Evolutionary conservation across 2,329 filamentous ascomycete species (phyloP).

Genomic region (Lasiodiplodia hormozganensis): DNA sequence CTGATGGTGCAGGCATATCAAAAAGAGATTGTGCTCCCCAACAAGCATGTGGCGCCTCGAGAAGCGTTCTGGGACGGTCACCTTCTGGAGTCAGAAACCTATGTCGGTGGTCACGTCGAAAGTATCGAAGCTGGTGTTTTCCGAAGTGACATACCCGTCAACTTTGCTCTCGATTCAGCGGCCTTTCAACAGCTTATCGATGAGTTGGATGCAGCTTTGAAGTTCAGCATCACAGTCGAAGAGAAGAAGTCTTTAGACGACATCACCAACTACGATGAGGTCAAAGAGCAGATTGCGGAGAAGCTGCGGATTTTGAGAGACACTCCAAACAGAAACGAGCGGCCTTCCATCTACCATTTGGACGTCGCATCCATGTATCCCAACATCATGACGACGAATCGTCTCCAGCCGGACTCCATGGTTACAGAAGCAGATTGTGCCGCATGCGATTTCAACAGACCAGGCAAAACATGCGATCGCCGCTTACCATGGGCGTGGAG

Average conservation of each 20-base stretch:
- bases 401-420: constrained; percentile 98
- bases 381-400: constrained; percentile 99
- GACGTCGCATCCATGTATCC: constrained; percentile 99
- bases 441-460: constrained; percentile 96
- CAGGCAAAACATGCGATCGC: constrained; percentile 95
- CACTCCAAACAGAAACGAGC: constrained; percentile 83
- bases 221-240: constrained; percentile 72
- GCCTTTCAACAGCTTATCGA: constrained; percentile 88
- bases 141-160: constrained; percentile 90
- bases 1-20: constrained; percentile 98
- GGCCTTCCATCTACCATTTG: constrained; percentile 94
- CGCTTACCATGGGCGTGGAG: constrained; percentile 97
- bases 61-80: constrained; percentile 98
- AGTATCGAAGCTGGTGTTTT: constrained; percentile 99
- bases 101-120: constrained; percentile 97
- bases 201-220: constrained; percentile 87
- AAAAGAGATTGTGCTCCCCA: constrained; percentile 89
- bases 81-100: constrained; percentile 94
- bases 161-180: constrained; percentile 86
- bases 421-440: constrained; percentile 95
- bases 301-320: constrained; percentile 75
- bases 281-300: constrained; percentile 81
- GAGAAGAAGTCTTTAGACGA: constrained; percentile 61
- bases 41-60: constrained; percentile 90
- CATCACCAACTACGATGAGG: constrained; percentile 60